Percentiles rank a stretch among this genome's conserved stretches.
These are phyloP conservation scores for Epichloe coenophiala DNA, from an alignment of 2,329 filamentous ascomycete species.

Conservation along the genomic window DNA sequence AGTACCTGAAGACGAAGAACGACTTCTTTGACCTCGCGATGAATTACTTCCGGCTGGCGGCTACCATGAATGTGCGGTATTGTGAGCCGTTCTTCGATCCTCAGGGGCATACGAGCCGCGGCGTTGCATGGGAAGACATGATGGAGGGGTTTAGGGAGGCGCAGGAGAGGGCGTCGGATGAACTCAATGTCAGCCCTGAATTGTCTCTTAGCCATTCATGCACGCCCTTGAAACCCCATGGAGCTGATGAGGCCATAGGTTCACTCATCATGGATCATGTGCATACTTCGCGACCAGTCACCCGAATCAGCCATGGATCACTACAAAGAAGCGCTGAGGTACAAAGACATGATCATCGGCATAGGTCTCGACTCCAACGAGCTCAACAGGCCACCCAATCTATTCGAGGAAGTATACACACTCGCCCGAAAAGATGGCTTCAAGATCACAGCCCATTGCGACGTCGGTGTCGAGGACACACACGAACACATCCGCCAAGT, in stretches of 20 bases:
- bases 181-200: constrained; percentile 14
- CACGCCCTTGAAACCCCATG: too few species aligned
- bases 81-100: constrained; percentile 70
- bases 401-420: constrained; percentile 28
- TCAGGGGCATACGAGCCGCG: constrained; percentile 53
- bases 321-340: constrained; percentile 30
- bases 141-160: constrained; percentile 48
- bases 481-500: constrained; percentile 39
- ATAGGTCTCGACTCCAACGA: constrained; percentile 35
- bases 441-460: constrained; percentile 34
- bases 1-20: constrained; percentile 47
- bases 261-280: constrained; percentile 52
- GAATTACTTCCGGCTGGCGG: constrained; percentile 53
- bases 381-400: constrained; percentile 26
- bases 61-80: constrained; percentile 50
- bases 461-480: constrained; percentile 34
- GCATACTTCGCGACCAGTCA: constrained; percentile 56
- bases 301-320: constrained; percentile 55
- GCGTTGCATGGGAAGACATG: constrained; percentile 46
- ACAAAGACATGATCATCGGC: constrained; percentile 27
- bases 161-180: constrained; percentile 40
- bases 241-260: constrained; percentile 34
- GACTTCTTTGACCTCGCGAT: constrained; percentile 61
- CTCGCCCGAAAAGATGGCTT: constrained; percentile 26
- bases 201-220: too few species aligned